Base-by-base conservation (phyloP, 768 basidiomycete genomes). In the Macrocybe gigantea region DNA sequence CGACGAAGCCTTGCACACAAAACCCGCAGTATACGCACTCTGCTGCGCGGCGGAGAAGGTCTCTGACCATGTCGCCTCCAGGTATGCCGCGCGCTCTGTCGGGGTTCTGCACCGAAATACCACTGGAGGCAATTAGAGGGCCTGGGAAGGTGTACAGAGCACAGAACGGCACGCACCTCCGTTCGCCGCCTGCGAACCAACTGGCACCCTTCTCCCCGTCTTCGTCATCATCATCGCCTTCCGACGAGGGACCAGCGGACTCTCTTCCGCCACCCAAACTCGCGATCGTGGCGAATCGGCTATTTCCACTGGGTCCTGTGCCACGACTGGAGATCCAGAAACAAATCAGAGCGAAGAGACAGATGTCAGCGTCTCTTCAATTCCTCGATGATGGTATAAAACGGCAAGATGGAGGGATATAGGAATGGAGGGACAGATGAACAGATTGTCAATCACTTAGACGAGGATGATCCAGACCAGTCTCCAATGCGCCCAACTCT, bases 141-240 rank as follows among this genome's bases (percentile, higher is more conserved):
- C 53, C 22, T 43, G 38, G 31, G 33, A 40, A 8, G 43, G 11
- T 42, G 38, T 8, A 33, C 37, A 7, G 3, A 13, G 41, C 33
- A 9, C 6, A 33, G 11, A 31, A 38, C 7, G 38, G 5, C 22
- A 44, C 62, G 32, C 33, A 89, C 93, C 92, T 93, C 60, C 90
- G 73, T 63, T 95, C 95, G 0, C 95, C 95, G n/a, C 95, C 95
- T 3, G 95, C 85, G 64, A 91, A 98, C 77, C 85, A 89, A 54
- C 74, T 83, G 56, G 89, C 80, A 1, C 73, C 69, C 38, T 75
- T 67, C 6, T 70, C 71, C 34, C 76, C 75, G 3, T 71, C 72
- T 8, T 73, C 75, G 1, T 80, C 80, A 30, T 79, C 80, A 10
- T 77, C 75, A 42, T 74, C 74, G 46, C 71, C 72, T 5, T 68